A percentile compares a stretch with the other conserved stretches of the same genome.
These are phyloP conservation scores for Saturnispora kantuleensis DNA, from an alignment of 805 yeast species.

Conservation along the genomic window DNA sequence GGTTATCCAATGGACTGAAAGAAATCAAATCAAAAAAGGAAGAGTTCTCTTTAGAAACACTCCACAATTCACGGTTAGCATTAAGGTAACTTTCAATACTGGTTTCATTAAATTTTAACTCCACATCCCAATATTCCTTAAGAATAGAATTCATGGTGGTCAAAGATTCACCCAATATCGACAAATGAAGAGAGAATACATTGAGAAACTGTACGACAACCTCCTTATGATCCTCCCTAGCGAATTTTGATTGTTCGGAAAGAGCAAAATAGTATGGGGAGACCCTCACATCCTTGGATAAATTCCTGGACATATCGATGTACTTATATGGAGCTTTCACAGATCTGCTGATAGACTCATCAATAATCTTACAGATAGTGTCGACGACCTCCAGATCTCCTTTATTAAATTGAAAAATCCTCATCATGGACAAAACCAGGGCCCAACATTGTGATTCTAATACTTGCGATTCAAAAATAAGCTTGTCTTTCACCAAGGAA, in stretches of 20 bases:
- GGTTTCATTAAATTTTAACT: conserved; percentile 5
- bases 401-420: conserved; percentile 9
- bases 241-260: conserved; percentile 62
- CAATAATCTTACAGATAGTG: conserved; percentile 54
- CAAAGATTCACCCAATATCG: conserved; percentile 51
- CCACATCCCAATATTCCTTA: conserved; percentile 13
- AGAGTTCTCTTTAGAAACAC: conserved; percentile 8
- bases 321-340: conserved; percentile 76
- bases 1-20: conserved; percentile 21
- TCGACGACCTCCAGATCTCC: conserved; percentile 14
- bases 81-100: conserved; percentile 10
- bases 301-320: conserved; percentile 41
- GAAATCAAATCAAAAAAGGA: conserved; percentile 30
- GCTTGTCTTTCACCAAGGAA: conserved; percentile 39
- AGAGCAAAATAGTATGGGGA: conserved; percentile 52
- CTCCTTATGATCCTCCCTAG: conserved; percentile 25
- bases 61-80: neutral
- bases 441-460: conserved; percentile 47
- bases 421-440: conserved; percentile 38
- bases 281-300: conserved; percentile 8
- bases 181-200: conserved; percentile 36
- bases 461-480: conserved; percentile 38
- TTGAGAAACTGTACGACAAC: conserved; percentile 38
- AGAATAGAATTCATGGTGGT: conserved; percentile 14
- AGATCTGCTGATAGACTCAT: conserved; percentile 66